These are phyloP conservation scores for Russula sp. DNA, from an alignment of 768 basidiomycete species.

Conservation along the genomic window DNA sequence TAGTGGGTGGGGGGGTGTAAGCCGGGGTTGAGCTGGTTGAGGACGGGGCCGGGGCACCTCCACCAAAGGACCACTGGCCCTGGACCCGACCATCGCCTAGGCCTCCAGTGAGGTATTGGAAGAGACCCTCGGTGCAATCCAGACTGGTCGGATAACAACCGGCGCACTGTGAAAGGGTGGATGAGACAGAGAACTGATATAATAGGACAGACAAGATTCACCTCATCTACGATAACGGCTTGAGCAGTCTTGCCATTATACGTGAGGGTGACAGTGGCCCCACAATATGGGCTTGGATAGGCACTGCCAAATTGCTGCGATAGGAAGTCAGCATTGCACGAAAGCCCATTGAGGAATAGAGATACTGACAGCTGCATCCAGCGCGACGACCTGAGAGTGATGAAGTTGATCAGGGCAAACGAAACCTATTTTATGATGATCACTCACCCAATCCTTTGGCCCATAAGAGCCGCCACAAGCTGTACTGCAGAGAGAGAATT, in stretches of 20 bases:
- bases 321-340: neutral
- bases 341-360: neutral
- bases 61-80: slow-evolving; percentile 35
- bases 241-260: slow-evolving; percentile 50
- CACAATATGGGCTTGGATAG: slow-evolving; percentile 62
- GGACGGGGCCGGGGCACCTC: neutral
- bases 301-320: slow-evolving; percentile 45
- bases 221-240: slow-evolving; percentile 60
- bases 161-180: slow-evolving; percentile 30
- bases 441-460: slow-evolving; percentile 1
- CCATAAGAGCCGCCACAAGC: slow-evolving; percentile 6
- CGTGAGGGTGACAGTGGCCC: slow-evolving; percentile 50
- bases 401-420: neutral
- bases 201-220: slow-evolving; percentile 23
- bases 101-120: slow-evolving; percentile 32
- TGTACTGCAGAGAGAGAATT: slow-evolving; percentile 2
- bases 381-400: slow-evolving; percentile 10
- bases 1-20: neutral
- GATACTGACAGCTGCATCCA: slow-evolving; percentile 8
- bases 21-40: neutral
- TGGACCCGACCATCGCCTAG: slow-evolving; percentile 30
- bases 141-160: slow-evolving; percentile 36
- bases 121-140: slow-evolving; percentile 43
- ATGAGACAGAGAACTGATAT: neutral
- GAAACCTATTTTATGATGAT: neutral